Evolutionary conservation across 2,329 filamentous ascomycete genomes (phyloP).

Genomic region (Monilinia fructicola): DNA sequence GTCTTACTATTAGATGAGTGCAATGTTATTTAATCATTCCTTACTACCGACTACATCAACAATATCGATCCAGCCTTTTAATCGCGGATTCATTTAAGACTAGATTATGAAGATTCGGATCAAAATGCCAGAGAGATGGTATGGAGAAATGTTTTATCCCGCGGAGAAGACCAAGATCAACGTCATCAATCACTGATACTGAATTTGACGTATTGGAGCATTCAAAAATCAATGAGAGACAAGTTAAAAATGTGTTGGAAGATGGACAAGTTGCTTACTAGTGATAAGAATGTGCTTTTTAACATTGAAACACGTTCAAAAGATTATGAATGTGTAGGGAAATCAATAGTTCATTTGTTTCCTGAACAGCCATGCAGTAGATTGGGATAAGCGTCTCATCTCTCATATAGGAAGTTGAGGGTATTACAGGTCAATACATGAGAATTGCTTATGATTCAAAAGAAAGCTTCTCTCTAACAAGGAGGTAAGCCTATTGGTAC

Average conservation of each 20-base stretch:
- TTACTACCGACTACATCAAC: conserved; percentile 42
- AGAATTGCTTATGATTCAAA: neutral
- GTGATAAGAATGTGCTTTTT: conserved; percentile 32
- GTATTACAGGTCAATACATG: neutral
- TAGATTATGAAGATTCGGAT: conserved; percentile 35
- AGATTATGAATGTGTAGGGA: conserved; percentile 28
- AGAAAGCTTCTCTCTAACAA: neutral
- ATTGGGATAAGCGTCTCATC: neutral
- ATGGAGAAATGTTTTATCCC: conserved; percentile 33
- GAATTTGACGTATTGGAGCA: conserved; percentile 29
- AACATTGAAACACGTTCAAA: conserved; percentile 34
- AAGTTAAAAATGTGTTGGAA: conserved; percentile 43
- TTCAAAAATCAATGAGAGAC: conserved; percentile 40
- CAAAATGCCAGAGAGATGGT: conserved; percentile 30
- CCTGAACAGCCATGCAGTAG: neutral
- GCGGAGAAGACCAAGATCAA: conserved; percentile 28
- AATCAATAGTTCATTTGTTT: neutral
- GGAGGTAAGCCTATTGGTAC: neutral
- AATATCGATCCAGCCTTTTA: conserved; percentile 42
- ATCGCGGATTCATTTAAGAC: conserved; percentile 40
- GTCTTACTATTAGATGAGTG: too few species aligned
- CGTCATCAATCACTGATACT: conserved; percentile 27
- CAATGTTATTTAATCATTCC: conserved; percentile 40
- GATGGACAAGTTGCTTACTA: conserved; percentile 37
- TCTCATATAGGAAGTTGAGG: neutral